Base-by-base conservation (phyloP, 208 protist genomes). In the Zelonia costaricensis region DNA sequence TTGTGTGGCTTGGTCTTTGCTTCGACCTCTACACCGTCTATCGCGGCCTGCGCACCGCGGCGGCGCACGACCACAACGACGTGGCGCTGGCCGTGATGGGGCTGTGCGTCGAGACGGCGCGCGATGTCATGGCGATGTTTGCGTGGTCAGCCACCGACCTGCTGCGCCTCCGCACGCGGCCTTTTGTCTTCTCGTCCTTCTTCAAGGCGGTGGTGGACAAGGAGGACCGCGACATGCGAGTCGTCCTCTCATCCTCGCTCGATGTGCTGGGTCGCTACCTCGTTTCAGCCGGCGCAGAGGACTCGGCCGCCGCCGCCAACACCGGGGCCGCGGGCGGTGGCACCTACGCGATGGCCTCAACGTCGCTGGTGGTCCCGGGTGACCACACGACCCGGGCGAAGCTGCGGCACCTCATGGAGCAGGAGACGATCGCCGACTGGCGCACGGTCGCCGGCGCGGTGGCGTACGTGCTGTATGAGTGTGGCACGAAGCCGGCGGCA, bases 151-250 rank as follows among this genome's bases (percentile, higher is more conserved):
- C 66, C 39, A 73, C 66, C 0, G 66, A 73, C 47, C 66, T 73
- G 22, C 57, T 73, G 13, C 66, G 66, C 52, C 61, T 73, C 42
- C 66, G 66, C 23, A 58, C 65, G 58, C 66, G 58, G 4, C 66
- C 66, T 27, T 73, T 73, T 48, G 66, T 73, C 25, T 73, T 73
- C 31, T 73, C 66, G 4, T 66, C 66, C 3, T 66, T 73, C 35
- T 25, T 66, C 6, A 66, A 46, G 27, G 57, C 52, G 5, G 40
- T 75, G 12, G 69, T 75, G 6, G 69, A 75, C 30, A 68, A 70
- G 45, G 69, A 76, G 35, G 69, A 76, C 12, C 42, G 57, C 13
- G 61, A 76, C 22, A 31, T 76, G 57, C 55, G 42, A 69, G 49
- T 46, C 12, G 55, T 75, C 23, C 16, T 68, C 22, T 60, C 52